Conservation (phyloP, 1,139 yeast genomes). For the Ogataea hybrid region DNA sequence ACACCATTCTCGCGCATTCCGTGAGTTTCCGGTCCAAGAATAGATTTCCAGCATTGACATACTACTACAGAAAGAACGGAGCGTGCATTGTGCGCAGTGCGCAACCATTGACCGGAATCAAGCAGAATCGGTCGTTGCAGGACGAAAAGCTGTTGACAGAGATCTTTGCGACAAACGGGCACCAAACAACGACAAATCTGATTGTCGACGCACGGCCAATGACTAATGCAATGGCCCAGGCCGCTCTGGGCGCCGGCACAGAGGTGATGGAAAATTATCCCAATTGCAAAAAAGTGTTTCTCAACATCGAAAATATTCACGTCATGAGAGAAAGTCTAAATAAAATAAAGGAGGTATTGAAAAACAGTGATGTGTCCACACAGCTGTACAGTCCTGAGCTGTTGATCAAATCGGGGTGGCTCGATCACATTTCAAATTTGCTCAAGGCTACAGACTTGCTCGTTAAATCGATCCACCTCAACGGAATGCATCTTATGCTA, state of each 20-base stretch:
- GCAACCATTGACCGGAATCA: constrained; percentile 90
- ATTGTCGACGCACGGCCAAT: constrained; percentile 91
- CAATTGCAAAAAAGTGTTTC: constrained; percentile 63
- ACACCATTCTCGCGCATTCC: constrained; percentile 78
- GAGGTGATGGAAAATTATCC: constrained; percentile 87
- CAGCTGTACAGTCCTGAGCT: constrained; percentile 41
- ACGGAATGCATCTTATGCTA: constrained; percentile 77
- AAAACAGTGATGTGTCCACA: constrained; percentile 60
- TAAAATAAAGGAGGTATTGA: constrained; percentile 59
- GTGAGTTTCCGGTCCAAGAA: constrained; percentile 82
- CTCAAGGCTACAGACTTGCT: constrained; percentile 77
- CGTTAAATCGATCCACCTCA: constrained; percentile 74
- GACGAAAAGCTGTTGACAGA: constrained; percentile 82
- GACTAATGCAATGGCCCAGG: constrained; percentile 95
- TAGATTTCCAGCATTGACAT: constrained; percentile 80
- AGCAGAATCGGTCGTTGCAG: constrained; percentile 84
- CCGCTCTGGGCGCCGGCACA: constrained; percentile 96
- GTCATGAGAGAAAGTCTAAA: constrained; percentile 85
- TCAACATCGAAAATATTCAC: constrained; percentile 94
- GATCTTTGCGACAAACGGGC: constrained; percentile 52
- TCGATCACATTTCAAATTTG: constrained; percentile 65
- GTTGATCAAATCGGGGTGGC: constrained; percentile 74
- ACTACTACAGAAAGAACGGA: constrained; percentile 66
- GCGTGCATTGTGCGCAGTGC: constrained; percentile 87
- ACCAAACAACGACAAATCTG: constrained; percentile 48